phyloP scores from a whole-genome alignment of 1,284 basidiomycete genomes.

The Ceratobasidium sp. region DNA sequence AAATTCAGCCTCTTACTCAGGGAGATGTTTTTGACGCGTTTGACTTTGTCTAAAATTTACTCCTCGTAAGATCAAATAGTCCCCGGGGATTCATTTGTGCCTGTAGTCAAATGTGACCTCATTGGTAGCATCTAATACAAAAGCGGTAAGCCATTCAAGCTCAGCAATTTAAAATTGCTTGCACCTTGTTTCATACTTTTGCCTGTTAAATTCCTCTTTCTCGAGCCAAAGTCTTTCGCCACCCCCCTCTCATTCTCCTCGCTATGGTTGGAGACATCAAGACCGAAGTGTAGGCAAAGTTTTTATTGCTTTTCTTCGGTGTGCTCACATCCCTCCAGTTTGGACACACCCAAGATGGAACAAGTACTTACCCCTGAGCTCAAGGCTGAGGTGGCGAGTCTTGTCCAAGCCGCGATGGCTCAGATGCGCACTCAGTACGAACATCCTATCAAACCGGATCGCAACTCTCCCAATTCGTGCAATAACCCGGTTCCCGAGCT shows the following conservation, averaged over 20 bases:
- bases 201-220: background rate
- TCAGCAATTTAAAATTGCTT: background rate
- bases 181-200: conserved; percentile 10
- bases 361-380: background rate
- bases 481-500: background rate
- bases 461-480: too few relatives aligned
- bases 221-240: background rate
- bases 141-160: background rate
- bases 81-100: background rate
- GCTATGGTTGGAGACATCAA: conserved; percentile 32
- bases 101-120: conserved; percentile 17
- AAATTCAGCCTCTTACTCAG: conserved; percentile 35
- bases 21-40: conserved; percentile 1
- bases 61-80: background rate
- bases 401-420: conserved; percentile 7
- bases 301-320: background rate
- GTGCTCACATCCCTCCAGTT: too few relatives aligned
- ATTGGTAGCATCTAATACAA: background rate
- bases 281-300: conserved; percentile 16
- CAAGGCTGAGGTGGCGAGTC: conserved; percentile 3
- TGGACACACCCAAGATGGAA: conserved; percentile 12
- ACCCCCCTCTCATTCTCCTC: background rate
- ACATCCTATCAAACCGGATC: background rate
- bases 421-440: conserved; percentile 1
- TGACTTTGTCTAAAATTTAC: background rate